Evolutionary conservation across 1,139 yeast genomes (phyloP).

Genomic region (Diutina scorzettiae): DNA sequence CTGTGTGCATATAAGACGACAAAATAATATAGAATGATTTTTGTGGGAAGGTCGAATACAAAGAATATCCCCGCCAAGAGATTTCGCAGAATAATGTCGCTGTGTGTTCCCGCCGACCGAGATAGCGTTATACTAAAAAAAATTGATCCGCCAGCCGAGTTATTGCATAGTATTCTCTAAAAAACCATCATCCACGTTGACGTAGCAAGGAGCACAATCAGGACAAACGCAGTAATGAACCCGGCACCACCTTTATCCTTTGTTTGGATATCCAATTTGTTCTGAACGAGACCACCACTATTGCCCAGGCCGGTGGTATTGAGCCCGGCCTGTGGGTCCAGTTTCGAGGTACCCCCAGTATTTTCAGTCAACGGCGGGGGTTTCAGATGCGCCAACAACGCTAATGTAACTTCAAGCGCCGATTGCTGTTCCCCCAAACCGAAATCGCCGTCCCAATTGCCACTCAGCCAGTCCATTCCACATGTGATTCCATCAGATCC

Average conservation of each 20-base stretch:
- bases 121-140: too few relatives aligned
- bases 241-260: conserved; percentile 88
- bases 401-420: conserved; percentile 58
- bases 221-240: conserved; percentile 65
- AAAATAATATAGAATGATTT: too few relatives aligned
- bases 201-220: conserved; percentile 50
- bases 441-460: conserved; percentile 59
- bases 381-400: background rate
- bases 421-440: conserved; percentile 95
- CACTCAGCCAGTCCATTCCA: conserved; percentile 65
- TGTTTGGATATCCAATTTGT: conserved; percentile 18
- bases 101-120: too few relatives aligned
- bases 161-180: conserved; percentile 15
- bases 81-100: too few relatives aligned
- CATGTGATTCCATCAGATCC: conserved; percentile 86
- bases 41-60: too few relatives aligned
- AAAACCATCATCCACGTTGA: conserved; percentile 62
- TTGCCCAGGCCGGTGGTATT: background rate
- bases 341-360: background rate
- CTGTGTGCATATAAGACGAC: too few relatives aligned
- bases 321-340: background rate
- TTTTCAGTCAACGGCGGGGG: background rate
- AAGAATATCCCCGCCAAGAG: too few relatives aligned
- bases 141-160: too few relatives aligned
- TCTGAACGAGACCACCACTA: background rate